Evolutionary conservation across 2,329 filamentous ascomycete genomes (phyloP).

Genomic region (Meredithiella fracta): DNA sequence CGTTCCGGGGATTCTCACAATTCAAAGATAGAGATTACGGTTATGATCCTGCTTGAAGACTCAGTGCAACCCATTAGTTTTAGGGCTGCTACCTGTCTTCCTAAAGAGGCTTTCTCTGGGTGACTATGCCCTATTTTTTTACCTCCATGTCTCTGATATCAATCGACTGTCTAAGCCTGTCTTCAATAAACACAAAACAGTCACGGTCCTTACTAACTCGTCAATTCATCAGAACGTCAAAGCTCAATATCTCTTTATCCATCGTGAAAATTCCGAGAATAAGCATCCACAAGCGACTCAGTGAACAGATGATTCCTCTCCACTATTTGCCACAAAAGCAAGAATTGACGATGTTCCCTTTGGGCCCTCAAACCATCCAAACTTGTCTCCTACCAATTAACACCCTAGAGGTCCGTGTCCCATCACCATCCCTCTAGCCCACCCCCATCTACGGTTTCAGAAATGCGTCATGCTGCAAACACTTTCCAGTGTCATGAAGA

Average conservation of each 20-base stretch:
- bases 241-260: too few species aligned
- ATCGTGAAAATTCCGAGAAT: too few species aligned
- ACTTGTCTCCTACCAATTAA: too few species aligned
- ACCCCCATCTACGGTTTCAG: not conserved
- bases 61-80: not conserved
- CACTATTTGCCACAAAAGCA: too few species aligned
- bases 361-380: too few species aligned
- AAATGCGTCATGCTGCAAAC: constrained; percentile 5
- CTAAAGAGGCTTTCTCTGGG: not conserved
- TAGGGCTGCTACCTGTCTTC: not conserved
- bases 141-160: not conserved
- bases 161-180: not conserved
- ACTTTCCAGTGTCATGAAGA: not conserved
- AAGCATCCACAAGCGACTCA: too few species aligned
- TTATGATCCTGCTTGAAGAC: not conserved
- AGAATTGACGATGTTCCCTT: too few species aligned
- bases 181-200: not conserved
- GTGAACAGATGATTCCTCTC: too few species aligned
- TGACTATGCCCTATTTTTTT: not conserved
- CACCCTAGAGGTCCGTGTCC: too few species aligned
- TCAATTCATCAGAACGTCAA: too few species aligned
- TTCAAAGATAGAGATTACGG: too few species aligned
- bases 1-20: too few species aligned
- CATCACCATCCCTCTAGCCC: not conserved
- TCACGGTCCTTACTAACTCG: not conserved